phyloP scores from a whole-genome alignment of 352 stramenopile genomes.

The Pythium insidiosum region DNA sequence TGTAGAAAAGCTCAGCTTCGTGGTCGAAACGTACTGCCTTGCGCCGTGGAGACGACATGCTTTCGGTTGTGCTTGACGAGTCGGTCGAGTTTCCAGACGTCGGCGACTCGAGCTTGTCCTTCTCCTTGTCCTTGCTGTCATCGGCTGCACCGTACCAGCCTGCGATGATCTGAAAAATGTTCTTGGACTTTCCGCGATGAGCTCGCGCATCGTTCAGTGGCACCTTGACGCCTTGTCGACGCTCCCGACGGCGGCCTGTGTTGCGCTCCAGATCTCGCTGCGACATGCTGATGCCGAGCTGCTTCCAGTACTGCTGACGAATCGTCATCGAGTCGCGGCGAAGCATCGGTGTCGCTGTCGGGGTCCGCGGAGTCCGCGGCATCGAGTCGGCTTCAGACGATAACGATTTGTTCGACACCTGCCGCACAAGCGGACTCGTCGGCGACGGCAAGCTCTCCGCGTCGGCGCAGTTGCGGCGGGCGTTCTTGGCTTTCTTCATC shows the following conservation, averaged over 20 bases:
- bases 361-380: slow-evolving; percentile 6
- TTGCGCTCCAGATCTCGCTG: slow-evolving; percentile 77
- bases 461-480: slow-evolving; percentile 30
- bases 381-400: not conserved
- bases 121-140: slow-evolving; percentile 18
- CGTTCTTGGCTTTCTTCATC: slow-evolving; percentile 34
- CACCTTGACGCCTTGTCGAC: slow-evolving; percentile 66
- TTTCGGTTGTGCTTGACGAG: slow-evolving; percentile 4
- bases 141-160: slow-evolving; percentile 61
- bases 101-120: slow-evolving; percentile 13
- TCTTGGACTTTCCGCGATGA: slow-evolving; percentile 36
- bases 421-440: slow-evolving; percentile 23
- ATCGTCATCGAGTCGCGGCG: slow-evolving; percentile 80
- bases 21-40: slow-evolving; percentile 62
- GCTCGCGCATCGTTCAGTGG: slow-evolving; percentile 54
- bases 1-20: slow-evolving; percentile 83
- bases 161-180: slow-evolving; percentile 75
- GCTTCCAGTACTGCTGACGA: slow-evolving; percentile 81
- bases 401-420: not conserved
- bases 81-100: slow-evolving; percentile 13
- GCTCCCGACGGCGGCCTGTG: slow-evolving; percentile 49
- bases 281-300: slow-evolving; percentile 73
- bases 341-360: slow-evolving; percentile 22
- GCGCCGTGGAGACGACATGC: slow-evolving; percentile 8
- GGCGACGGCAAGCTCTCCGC: slow-evolving; percentile 49